Conservation (phyloP, 768 basidiomycete species). For the Russula compacta region DNA sequence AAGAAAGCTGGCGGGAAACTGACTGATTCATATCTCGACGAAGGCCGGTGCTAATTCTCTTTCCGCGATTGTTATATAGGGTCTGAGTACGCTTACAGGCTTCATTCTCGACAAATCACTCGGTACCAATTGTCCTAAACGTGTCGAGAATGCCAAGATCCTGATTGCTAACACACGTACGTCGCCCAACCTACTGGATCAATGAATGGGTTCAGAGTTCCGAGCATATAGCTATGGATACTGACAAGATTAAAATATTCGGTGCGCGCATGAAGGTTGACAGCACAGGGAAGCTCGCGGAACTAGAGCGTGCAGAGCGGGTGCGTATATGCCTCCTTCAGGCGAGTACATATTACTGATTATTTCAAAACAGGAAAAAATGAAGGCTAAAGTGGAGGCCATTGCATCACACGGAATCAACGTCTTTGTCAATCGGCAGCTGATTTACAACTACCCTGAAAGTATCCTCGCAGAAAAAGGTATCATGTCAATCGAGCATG, state of each 20-base stretch:
- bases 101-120: conserved; percentile 98
- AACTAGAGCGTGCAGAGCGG: conserved; percentile 92
- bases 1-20: conserved; percentile 99
- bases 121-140: conserved; percentile 89
- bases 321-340: conserved; percentile 31
- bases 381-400: conserved; percentile 95
- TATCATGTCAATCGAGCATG: conserved; percentile 95
- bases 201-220: background rate
- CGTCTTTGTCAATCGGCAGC: conserved; percentile 94
- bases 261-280: conserved; percentile 96
- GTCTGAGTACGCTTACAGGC: conserved; percentile 36
- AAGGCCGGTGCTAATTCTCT: conserved; percentile 43
- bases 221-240: conserved; percentile 82
- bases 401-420: conserved; percentile 95
- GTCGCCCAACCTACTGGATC: conserved; percentile 24
- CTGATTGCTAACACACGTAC: conserved; percentile 96
- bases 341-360: background rate
- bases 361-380: conserved; percentile 71
- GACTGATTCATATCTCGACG: conserved; percentile 95
- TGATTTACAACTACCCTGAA: conserved; percentile 99
- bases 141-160: conserved; percentile 90
- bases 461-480: conserved; percentile 90
- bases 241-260: conserved; percentile 99
- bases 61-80: background rate
- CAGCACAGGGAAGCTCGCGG: conserved; percentile 91